Percentiles rank a stretch among this genome's conserved stretches.
Evolutionary conservation across 2,329 filamentous ascomycete species (phyloP).

Genomic region (Alternaria angustiovoidea): DNA sequence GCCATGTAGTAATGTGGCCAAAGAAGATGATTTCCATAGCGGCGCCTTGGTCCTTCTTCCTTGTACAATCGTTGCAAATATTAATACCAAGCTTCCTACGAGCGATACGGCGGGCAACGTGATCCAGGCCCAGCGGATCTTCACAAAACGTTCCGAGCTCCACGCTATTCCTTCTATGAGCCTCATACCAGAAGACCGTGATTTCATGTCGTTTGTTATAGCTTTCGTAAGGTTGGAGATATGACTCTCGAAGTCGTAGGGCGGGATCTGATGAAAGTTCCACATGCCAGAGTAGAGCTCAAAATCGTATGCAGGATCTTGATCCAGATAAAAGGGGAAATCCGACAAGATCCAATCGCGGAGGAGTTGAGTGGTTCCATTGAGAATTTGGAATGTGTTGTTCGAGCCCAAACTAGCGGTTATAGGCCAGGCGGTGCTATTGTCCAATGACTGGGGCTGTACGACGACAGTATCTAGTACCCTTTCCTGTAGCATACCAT

Average conservation of each 20-base stretch:
- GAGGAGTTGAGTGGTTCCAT: neutral
- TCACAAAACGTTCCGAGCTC: slow-evolving; percentile 18
- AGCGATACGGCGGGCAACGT: slow-evolving; percentile 21
- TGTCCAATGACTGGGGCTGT: slow-evolving; percentile 1
- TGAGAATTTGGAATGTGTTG: neutral
- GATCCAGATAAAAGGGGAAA: neutral
- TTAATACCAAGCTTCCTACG: slow-evolving; percentile 17
- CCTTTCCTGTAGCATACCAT: slow-evolving; percentile 15
- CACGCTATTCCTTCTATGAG: slow-evolving; percentile 21
- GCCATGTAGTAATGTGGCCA: slow-evolving; percentile 29
- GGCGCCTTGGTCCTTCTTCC: slow-evolving; percentile 9
- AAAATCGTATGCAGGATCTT: neutral
- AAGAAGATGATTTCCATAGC: slow-evolving; percentile 28
- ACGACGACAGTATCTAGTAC: neutral
- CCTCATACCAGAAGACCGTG: slow-evolving; percentile 13
- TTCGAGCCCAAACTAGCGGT: neutral
- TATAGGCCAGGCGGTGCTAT: neutral
- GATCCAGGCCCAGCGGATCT: slow-evolving; percentile 27
- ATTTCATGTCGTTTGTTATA: slow-evolving; percentile 24
- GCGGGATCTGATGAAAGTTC: slow-evolving; percentile 18
- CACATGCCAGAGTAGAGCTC: slow-evolving; percentile 10
- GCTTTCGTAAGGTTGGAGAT: slow-evolving; percentile 17
- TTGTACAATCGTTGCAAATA: slow-evolving; percentile 18
- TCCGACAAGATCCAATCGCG: neutral
- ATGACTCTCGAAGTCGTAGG: slow-evolving; percentile 19